Evolutionary conservation across 495 filamentous ascomycete genomes (phyloP), one percentile per base, ranked within the genome.

Genomic region (Melanomma pulvis-pyrius): DNA sequence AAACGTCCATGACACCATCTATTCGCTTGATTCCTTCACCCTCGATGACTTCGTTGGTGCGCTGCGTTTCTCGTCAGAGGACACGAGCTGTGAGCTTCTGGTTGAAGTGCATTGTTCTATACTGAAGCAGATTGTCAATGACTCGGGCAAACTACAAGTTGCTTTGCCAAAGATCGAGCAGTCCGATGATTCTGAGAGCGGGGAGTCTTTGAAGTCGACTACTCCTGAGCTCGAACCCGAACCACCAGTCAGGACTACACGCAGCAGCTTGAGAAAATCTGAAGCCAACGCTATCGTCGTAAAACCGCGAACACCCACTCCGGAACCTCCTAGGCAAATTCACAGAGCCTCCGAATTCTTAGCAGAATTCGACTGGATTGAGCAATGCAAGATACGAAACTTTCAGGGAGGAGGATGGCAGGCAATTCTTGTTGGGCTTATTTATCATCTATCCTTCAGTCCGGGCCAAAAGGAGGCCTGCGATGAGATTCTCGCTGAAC

Each of bases 1-100:
- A 25, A 98, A 96, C 72, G 93, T 98, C 32, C 97, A 96, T 73
- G 96, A 92, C 70, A 90, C 96, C 72, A 88, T 97, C 11, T 96
- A 92, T 70, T 85, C 90, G 67, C 82, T 98, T 24, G 94, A 98
- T 74, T 97, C 93, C 0, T 98, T 98, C 72, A 98, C 93, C 0
- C 93, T 98, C 71, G 94, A 98, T 73, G 96, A 98, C 77, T 98
- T 91, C 71, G 77, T 96, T 21, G 91, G 97, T 71, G 90, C 93
- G 4, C 86, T 98, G 82, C 83, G 87, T 52, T 89, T 94, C 59
- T 83, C 87, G 0, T 91, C 87, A 0, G 85, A 89, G 11, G 90
- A 92, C 29, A 80, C 87, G 1, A 88, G 92, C 25, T 97, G 96
- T 57, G 88, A 97, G 73, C 81, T 98, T 0, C 90, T 97, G 69